phyloP scores from a whole-genome alignment of 2,329 filamentous ascomycete species.

The Nectriaceae sp. region DNA sequence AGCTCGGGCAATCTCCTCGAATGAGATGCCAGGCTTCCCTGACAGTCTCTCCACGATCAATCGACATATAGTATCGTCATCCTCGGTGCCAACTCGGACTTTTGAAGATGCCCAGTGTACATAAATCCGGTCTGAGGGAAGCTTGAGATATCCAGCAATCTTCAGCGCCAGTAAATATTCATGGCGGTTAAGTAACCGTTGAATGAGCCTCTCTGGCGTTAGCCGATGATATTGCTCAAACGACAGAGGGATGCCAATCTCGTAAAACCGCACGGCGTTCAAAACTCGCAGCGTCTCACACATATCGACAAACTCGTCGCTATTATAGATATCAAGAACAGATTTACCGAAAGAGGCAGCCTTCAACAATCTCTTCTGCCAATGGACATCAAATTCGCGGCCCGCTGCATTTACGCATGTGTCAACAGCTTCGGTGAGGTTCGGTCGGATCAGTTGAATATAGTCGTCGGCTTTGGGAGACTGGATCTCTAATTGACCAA shows the following conservation, averaged over 20 bases:
- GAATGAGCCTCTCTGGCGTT: slow-evolving; percentile 85
- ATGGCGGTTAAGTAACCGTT: slow-evolving; percentile 81
- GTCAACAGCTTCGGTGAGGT: slow-evolving; percentile 89
- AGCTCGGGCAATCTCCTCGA: slow-evolving; percentile 88
- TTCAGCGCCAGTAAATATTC: slow-evolving; percentile 90
- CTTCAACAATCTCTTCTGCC: slow-evolving; percentile 95
- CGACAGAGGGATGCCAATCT: slow-evolving; percentile 85
- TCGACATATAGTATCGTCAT: slow-evolving; percentile 85
- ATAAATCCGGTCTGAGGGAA: slow-evolving; percentile 88
- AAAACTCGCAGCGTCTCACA: slow-evolving; percentile 90
- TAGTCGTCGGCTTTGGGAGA: slow-evolving; percentile 98
- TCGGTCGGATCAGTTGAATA: slow-evolving; percentile 88
- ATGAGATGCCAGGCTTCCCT: slow-evolving; percentile 90
- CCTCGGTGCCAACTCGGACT: slow-evolving; percentile 79
- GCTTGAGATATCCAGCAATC: slow-evolving; percentile 81
- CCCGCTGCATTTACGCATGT: slow-evolving; percentile 91
- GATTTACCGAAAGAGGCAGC: slow-evolving; percentile 98
- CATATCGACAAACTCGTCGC: slow-evolving; percentile 98
- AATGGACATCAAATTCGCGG: slow-evolving; percentile 84
- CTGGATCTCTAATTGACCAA: slow-evolving; percentile 86
- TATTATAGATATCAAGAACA: slow-evolving; percentile 94
- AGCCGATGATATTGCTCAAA: slow-evolving; percentile 93
- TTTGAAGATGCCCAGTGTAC: slow-evolving; percentile 97
- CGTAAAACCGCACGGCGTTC: slow-evolving; percentile 89
- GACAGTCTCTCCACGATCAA: slow-evolving; percentile 84